Conservation (phyloP, 495 filamentous ascomycete genomes). For the Pyronema omphalodes region DNA sequence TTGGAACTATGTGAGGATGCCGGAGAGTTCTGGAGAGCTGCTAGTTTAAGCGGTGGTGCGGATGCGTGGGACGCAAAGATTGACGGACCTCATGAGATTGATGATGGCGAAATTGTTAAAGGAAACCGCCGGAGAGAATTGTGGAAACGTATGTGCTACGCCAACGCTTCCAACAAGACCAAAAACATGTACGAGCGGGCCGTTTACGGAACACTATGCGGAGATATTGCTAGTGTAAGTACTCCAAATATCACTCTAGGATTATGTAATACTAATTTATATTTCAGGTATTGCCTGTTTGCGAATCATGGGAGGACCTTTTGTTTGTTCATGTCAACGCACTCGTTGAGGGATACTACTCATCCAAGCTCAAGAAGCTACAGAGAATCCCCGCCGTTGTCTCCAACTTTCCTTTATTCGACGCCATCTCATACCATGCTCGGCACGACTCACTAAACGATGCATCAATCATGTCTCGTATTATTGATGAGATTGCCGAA, state of each 20-base stretch:
- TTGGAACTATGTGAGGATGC: constrained; percentile 11
- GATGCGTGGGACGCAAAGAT: constrained; percentile 20
- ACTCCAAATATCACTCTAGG: background rate
- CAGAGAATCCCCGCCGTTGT: constrained; percentile 12
- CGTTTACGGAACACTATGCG: constrained; percentile 73
- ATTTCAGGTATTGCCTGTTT: constrained; percentile 39
- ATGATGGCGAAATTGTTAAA: constrained; percentile 7
- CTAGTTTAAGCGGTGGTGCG: constrained; percentile 37
- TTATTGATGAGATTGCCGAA: constrained; percentile 18
- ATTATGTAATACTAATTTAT: background rate
- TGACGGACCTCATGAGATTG: constrained; percentile 9
- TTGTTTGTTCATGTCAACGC: constrained; percentile 83
- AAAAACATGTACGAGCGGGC: constrained; percentile 65
- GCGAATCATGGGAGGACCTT: constrained; percentile 69
- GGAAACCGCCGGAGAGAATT: constrained; percentile 35
- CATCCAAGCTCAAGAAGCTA: constrained; percentile 10
- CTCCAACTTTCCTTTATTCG: constrained; percentile 19
- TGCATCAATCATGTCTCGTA: constrained; percentile 15
- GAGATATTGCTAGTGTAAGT: constrained; percentile 52
- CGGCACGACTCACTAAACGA: constrained; percentile 9
- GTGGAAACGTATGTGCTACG: constrained; percentile 71
- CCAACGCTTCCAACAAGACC: constrained; percentile 47
- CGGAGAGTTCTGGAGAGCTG: constrained; percentile 49
- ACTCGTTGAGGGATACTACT: constrained; percentile 33
- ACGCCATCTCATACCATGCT: constrained; percentile 20